A percentile compares a stretch with the other conserved stretches of the same genome.
phyloP scores from a whole-genome alignment of 306 rosid genomes.

The Gastrolobium villosum region DNA sequence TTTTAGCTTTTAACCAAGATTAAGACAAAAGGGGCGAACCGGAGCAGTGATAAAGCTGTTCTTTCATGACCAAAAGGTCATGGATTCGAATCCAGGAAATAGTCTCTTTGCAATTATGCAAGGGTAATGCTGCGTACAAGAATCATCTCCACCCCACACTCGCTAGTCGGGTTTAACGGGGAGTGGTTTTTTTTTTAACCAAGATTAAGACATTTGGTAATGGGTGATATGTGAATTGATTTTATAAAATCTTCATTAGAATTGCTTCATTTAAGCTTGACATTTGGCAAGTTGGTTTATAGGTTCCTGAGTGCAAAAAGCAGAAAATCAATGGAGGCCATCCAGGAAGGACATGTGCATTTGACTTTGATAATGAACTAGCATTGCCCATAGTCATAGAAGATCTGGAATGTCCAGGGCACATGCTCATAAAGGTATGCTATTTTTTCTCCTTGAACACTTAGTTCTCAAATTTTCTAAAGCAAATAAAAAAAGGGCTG shows the following conservation, averaged over 20 bases:
- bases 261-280: constrained; percentile 34
- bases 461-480: constrained; percentile 1
- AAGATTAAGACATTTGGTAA: background rate
- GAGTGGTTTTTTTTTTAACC: too few relatives aligned
- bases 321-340: constrained; percentile 40
- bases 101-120: too few relatives aligned
- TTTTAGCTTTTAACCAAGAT: background rate
- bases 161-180: too few relatives aligned
- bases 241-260: too few relatives aligned
- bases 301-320: constrained; percentile 62
- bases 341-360: constrained; percentile 77
- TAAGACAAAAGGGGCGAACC: too few relatives aligned
- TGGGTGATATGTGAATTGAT: constrained; percentile 20
- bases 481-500: too few relatives aligned
- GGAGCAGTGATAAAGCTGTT: too few relatives aligned
- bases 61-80: too few relatives aligned
- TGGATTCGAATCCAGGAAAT: too few relatives aligned
- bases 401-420: constrained; percentile 81
- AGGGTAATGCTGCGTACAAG: too few relatives aligned
- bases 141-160: too few relatives aligned
- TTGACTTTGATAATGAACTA: constrained; percentile 65
- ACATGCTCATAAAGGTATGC: constrained; percentile 83
- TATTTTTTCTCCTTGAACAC: background rate
- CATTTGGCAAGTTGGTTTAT: constrained; percentile 31
- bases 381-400: constrained; percentile 85